Conservation (phyloP, 148 eudicot species). For the Rhododendron mucronatum region DNA sequence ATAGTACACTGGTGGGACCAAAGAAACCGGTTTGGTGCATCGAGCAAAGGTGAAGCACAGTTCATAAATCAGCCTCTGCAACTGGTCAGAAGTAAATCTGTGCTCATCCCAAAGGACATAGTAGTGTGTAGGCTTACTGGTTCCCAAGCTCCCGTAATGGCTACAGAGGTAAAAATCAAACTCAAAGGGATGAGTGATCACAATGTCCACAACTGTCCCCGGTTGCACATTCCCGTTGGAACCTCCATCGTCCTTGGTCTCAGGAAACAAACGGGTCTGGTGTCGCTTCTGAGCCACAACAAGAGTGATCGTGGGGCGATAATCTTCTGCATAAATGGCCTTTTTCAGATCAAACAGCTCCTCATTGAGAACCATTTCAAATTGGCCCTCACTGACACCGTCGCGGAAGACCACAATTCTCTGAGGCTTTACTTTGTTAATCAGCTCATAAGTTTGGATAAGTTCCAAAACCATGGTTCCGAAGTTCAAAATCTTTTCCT, state of each 20-base stretch:
- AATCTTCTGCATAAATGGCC: conserved; percentile 19
- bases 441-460: conserved; percentile 22
- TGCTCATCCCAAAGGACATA: conserved; percentile 43
- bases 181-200: conserved; percentile 38
- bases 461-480: conserved; percentile 40
- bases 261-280: conserved; percentile 40
- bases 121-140: conserved; percentile 55
- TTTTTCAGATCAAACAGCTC: conserved; percentile 36
- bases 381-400: conserved; percentile 53
- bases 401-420: conserved; percentile 49
- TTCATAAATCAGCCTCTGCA: conserved; percentile 45
- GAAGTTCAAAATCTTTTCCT: conserved; percentile 35
- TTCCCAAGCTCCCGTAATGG: conserved; percentile 47
- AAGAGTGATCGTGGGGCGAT: conserved; percentile 34
- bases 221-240: conserved; percentile 33
- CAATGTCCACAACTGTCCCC: conserved; percentile 48
- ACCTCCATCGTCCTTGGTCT: conserved; percentile 21
- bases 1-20: conserved; percentile 53
- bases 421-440: conserved; percentile 32
- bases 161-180: conserved; percentile 50
- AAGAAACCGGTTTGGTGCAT: conserved; percentile 48
- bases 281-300: conserved; percentile 54
- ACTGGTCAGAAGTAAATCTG: conserved; percentile 29
- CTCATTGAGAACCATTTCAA: conserved; percentile 45
- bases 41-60: conserved; percentile 50